These are phyloP conservation scores for Penicillium flavigenum DNA, from an alignment of 495 filamentous ascomycete genomes.

Conservation along the genomic window DNA sequence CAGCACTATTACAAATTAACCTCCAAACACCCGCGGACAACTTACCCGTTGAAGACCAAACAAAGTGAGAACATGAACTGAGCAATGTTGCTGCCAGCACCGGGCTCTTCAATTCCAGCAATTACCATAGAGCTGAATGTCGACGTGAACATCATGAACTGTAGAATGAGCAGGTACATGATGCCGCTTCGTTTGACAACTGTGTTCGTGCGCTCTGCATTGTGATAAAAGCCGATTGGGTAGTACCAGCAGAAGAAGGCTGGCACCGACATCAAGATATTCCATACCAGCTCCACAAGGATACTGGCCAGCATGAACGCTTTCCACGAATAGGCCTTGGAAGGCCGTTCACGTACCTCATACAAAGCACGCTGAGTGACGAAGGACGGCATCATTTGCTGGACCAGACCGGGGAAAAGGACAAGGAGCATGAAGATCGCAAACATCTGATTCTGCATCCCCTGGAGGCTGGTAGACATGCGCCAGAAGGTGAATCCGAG, in stretches of 20 bases:
- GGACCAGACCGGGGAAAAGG: constrained; percentile 71
- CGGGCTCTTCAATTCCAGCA: constrained; percentile 64
- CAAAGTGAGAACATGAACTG: constrained; percentile 66
- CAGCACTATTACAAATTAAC: constrained; percentile 4
- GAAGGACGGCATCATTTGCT: constrained; percentile 87
- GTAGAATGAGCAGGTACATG: constrained; percentile 59
- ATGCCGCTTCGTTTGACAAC: constrained; percentile 60
- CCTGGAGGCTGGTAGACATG: constrained; percentile 66
- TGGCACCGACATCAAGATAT: constrained; percentile 64
- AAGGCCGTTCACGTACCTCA: constrained; percentile 81
- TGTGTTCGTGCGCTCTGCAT: constrained; percentile 58
- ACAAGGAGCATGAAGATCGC: constrained; percentile 79
- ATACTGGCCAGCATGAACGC: constrained; percentile 80
- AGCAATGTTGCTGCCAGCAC: constrained; percentile 64
- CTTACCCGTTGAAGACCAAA: constrained; percentile 65
- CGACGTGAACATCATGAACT: constrained; percentile 50
- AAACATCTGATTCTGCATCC: constrained; percentile 86
- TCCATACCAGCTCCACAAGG: constrained; percentile 74
- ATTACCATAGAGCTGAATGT: constrained; percentile 62
- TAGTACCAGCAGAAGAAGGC: constrained; percentile 80
- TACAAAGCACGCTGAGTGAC: constrained; percentile 75
- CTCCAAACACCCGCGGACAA: neutral
- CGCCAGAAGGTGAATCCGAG: constrained; percentile 88
- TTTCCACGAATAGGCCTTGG: constrained; percentile 79
- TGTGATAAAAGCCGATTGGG: constrained; percentile 71